These are phyloP conservation scores for Amaranthus hypochondriacus DNA, from an alignment of 148 eudicot species.

Conservation along the genomic window DNA sequence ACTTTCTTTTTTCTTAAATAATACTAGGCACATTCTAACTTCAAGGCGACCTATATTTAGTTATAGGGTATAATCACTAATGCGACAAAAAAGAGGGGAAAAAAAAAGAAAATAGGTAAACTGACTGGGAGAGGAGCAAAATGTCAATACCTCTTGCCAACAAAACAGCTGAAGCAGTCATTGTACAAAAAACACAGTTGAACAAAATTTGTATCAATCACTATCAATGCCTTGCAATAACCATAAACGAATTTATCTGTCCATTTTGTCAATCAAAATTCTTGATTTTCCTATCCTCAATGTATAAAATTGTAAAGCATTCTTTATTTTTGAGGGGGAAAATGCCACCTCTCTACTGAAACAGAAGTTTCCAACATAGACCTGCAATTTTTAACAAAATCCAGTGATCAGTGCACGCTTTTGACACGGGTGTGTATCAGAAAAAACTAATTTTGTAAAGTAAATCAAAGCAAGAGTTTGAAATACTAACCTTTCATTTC, in stretches of 20 bases:
- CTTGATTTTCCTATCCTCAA: slow-evolving; percentile 15
- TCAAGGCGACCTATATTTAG: background rate
- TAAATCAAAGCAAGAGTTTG: slow-evolving; percentile 7
- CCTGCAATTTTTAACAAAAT: slow-evolving; percentile 16
- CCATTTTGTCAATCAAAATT: slow-evolving; percentile 22
- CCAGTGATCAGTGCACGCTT: slow-evolving; percentile 6
- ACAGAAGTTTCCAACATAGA: slow-evolving; percentile 2
- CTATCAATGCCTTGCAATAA: slow-evolving; percentile 23
- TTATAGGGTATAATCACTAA: background rate
- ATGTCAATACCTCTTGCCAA: slow-evolving; percentile 13
- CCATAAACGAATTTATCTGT: slow-evolving; percentile 15
- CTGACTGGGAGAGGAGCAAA: slow-evolving; percentile 13
- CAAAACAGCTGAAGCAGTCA: slow-evolving; percentile 21
- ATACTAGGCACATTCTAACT: too few relatives aligned
- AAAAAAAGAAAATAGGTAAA: background rate
- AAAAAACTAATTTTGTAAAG: background rate
- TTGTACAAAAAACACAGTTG: slow-evolving; percentile 3
- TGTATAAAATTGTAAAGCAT: slow-evolving; percentile 7
- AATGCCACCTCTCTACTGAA: slow-evolving; percentile 10
- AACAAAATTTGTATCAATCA: slow-evolving; percentile 21
- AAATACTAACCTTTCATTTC: slow-evolving; percentile 38
- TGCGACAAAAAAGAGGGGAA: background rate
- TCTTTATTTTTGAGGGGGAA: slow-evolving; percentile 17
- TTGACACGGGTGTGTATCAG: background rate
- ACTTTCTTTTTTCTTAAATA: background rate